Base-by-base conservation (phyloP, 768 basidiomycete species). In the Lentinus brumalis region DNA sequence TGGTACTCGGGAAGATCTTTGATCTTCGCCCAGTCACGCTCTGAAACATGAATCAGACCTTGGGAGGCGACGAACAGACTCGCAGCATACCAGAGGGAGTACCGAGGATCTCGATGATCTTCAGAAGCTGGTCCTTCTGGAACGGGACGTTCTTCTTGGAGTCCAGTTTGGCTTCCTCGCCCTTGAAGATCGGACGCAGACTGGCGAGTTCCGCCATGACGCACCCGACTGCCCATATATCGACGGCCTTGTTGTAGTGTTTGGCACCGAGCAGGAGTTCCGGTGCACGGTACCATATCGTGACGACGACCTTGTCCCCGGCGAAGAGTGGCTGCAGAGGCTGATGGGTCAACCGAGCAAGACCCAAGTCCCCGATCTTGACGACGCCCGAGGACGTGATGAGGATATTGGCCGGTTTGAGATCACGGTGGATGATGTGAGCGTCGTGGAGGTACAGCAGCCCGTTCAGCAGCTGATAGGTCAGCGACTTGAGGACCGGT, bases 271-370 rank as follows among this genome's bases (percentile, higher is more conserved):
- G 83, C 10, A 99, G 82, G 3, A 99, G 85, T 71, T 99, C 97
- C 0, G 97, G 97, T 7, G 94, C 94, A 54, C 97, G 91, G 72
- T 99, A 99, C 97, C 97, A 98, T 70, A 99, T 98, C 0, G 97
- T 99, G 12, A 99, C 97, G 39, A 98, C 97, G 30, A 99, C 96
- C 69, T 98, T 98, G 76, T 99, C 97, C 15, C 96, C 96, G 0
- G 87, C 87, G 71, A 92, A 94, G 2, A 99, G 79, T 1, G 91
- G 89, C 65, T 97, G 95, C 2, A 99, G 81, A 6, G 97, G 97
- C 61, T 94, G 87, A 69, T 94, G 89, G 59, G 92, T 89, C 32
- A 98, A 81, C 35, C 97, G 84, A 1, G 97, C 97, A 15, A 99
- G 85, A 26, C 97, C 97, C 1, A 98, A 80, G 72, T 99, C 97